Conservation (phyloP, 179 eudicot genomes). For the Silene vulgaris region DNA sequence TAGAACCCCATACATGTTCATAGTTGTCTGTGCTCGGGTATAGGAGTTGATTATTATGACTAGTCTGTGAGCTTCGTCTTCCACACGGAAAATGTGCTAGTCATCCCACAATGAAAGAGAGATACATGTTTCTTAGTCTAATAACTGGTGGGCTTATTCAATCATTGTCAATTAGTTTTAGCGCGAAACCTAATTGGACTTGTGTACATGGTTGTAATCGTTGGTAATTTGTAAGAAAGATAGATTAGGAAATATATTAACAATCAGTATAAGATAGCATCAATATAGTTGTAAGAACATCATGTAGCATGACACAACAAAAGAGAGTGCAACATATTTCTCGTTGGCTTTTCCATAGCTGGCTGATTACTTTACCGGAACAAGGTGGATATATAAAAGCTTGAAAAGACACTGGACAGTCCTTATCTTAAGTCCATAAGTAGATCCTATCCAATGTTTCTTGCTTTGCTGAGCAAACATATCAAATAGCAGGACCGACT, state of each 20-base stretch:
- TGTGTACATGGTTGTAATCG: neutral
- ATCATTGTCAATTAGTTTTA: neutral
- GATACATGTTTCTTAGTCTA: neutral
- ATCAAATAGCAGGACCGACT: no score
- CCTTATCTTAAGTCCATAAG: no score
- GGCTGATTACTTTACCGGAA: neutral
- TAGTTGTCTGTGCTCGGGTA: neutral
- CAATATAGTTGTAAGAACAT: neutral
- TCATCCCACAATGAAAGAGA: neutral
- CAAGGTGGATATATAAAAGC: neutral
- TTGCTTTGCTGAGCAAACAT: no score
- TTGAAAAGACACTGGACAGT: no score
- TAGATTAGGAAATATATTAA: no score
- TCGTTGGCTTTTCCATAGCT: neutral
- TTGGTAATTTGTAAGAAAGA: no score
- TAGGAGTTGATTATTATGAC: neutral
- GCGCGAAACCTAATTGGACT: neutral
- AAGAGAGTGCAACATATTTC: neutral
- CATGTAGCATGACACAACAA: neutral
- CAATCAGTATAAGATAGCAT: neutral
- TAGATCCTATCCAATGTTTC: no score
- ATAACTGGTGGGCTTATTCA: neutral
- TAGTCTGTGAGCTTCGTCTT: neutral
- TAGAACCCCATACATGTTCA: no score
- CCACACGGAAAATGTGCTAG: neutral